Evolutionary conservation across 768 basidiomycete genomes (phyloP).

Genomic region (Mycena pura): DNA sequence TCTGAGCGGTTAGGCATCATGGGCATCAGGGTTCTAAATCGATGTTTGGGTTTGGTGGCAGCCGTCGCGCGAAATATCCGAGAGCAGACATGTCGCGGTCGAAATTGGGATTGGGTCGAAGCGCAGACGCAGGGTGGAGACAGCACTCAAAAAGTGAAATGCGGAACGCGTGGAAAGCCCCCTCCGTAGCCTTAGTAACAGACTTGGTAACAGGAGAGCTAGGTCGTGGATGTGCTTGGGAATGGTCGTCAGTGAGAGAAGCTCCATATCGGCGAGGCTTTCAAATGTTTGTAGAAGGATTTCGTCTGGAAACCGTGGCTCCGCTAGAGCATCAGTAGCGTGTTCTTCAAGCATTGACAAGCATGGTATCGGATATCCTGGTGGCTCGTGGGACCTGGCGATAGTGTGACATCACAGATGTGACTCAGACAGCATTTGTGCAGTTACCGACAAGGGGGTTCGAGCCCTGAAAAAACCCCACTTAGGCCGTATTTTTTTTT

Average conservation of each 20-base stretch:
- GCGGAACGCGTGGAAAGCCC: conserved; percentile 9
- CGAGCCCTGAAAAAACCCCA: no score
- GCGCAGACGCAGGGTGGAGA: not conserved
- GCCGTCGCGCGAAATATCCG: not conserved
- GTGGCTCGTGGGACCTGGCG: no score
- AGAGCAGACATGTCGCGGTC: not conserved
- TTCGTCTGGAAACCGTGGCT: not conserved
- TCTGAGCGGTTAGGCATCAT: not conserved
- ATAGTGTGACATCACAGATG: no score
- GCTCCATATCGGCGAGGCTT: not conserved
- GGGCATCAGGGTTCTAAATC: not conserved
- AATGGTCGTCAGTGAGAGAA: conserved; percentile 1
- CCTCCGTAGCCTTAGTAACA: not conserved
- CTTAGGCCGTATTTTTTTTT: no score
- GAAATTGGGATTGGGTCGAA: not conserved
- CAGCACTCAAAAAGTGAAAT: not conserved
- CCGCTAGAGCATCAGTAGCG: no score
- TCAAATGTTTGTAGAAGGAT: conserved; percentile 11
- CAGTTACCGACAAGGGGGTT: no score
- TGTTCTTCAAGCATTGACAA: no score
- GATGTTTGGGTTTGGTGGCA: not conserved
- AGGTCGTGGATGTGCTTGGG: conserved; percentile 13
- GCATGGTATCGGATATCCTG: no score
- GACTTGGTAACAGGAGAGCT: not conserved
- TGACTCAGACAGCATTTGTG: no score